Evolutionary conservation across 2,329 filamentous ascomycete genomes (phyloP), one percentile per base, ranked within the genome.

Genomic region (Claviceps digitariae): DNA sequence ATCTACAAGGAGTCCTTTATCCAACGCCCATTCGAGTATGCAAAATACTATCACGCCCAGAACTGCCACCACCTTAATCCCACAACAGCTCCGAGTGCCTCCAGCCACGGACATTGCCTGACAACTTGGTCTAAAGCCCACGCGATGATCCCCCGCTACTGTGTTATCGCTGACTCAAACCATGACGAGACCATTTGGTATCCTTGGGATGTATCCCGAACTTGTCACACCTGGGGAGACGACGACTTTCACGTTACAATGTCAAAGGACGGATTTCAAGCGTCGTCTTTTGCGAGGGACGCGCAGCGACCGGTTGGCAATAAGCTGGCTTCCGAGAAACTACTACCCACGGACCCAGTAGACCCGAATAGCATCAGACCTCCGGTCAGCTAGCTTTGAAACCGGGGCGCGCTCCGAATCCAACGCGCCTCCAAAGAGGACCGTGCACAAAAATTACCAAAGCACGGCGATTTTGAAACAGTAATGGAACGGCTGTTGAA

Each of bases 1-100:
- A 38, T 53, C 8, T 52, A 47, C 41, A 55, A 43, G 29, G 54
- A 53, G 20, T 21, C 41, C 20, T 52, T 55, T 13, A 23, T 55
- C 27, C 54, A 55, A 41, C 47, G 46, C 20, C 21, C 21, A 9
- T 55, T 44, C 21, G 38, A 36, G 6, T 45, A 27, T 29, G 1
- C 41, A n/a, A 20, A 43, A 29, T 4, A 29, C 27, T 4, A 29
- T 29, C 4, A 8, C 27, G 8, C 44, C 12, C n/a, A n/a, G n/a
- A n/a, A n/a, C n/a, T n/a, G n/a, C n/a, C n/a, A n/a, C n/a, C n/a
- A n/a, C n/a, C n/a, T n/a, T n/a, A n/a, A n/a, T n/a, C n/a, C n/a
- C n/a, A n/a, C n/a, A n/a, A n/a, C n/a, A n/a, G n/a, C n/a, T n/a
- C n/a, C n/a, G n/a, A n/a, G n/a, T n/a, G n/a, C n/a, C n/a, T n/a